These are phyloP conservation scores for maize (Zea mays) DNA, from an alignment of 176 grass and related monocot species.

Conservation along the genomic window Zm-B73-REFERENCE-NAM-5.0 NC_050100.1:73695501-73696000, in stretches of 20 bases:
- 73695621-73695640: slow-evolving; percentile 82
- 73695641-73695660: slow-evolving; percentile 18
- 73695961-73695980: not conserved
- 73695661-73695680: not conserved
- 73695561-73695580: slow-evolving; percentile 91
- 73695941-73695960: slow-evolving; percentile 14
- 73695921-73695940: slow-evolving; percentile 45
- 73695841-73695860: slow-evolving; percentile 99
- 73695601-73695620: slow-evolving; percentile 90
- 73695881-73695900: slow-evolving; percentile 93
- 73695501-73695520: not conserved
- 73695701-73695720: not conserved
- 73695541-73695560: slow-evolving; percentile 91
- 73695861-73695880: slow-evolving; percentile 97
- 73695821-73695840: slow-evolving; percentile 87
- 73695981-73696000: not conserved
- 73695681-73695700: not conserved
- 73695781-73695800: not conserved
- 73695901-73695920: slow-evolving; percentile 74
- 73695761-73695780: too few relatives aligned
- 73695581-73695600: slow-evolving; percentile 87
- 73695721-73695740: not conserved
- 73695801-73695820: slow-evolving; percentile 62
- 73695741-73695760: too few relatives aligned
- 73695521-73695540: slow-evolving; percentile 45